Conservation (phyloP, 805 yeast species). For the Kodamaea kakaduensis region DNA sequence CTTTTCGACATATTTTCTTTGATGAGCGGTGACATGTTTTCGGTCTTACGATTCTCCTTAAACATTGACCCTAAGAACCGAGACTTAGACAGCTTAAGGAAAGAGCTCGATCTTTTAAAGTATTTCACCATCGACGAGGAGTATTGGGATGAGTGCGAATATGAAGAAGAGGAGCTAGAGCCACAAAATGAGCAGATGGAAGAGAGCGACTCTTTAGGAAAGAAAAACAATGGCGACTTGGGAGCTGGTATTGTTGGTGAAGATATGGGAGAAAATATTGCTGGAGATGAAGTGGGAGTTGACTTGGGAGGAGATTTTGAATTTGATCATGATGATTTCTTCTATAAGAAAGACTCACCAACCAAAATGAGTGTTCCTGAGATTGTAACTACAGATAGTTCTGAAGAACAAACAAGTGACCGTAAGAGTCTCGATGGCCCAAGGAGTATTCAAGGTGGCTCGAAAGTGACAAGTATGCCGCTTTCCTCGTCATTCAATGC, state of each 20-base stretch:
- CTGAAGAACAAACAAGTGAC: neutral
- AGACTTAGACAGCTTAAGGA: slow-evolving; percentile 55
- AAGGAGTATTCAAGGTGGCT: slow-evolving; percentile 3
- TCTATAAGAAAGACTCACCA: slow-evolving; percentile 2
- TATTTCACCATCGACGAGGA: slow-evolving; percentile 80
- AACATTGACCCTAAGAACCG: slow-evolving; percentile 88
- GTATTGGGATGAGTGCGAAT: slow-evolving; percentile 28
- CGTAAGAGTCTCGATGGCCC: neutral
- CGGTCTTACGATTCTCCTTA: slow-evolving; percentile 72
- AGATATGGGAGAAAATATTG: too few species aligned
- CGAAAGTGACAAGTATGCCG: too few species aligned
- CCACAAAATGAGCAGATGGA: slow-evolving; percentile 19
- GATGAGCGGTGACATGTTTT: slow-evolving; percentile 81
- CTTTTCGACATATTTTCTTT: slow-evolving; percentile 87
- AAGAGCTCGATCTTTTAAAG: slow-evolving; percentile 55
- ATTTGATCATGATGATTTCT: slow-evolving; percentile 3
- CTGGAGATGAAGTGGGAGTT: too few species aligned
- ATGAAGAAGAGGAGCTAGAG: slow-evolving; percentile 23
- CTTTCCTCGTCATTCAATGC: slow-evolving; percentile 6
- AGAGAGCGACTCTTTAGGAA: slow-evolving; percentile 1
- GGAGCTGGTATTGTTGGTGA: slow-evolving; percentile 23
- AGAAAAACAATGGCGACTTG: slow-evolving; percentile 12
- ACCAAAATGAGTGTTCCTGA: neutral
- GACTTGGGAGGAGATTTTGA: slow-evolving; percentile 3
- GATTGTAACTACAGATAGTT: neutral